Evolutionary conservation across 2,329 filamentous ascomycete genomes (phyloP), one percentile per base, ranked within the genome.

Genomic region (Lithohypha guttulata): DNA sequence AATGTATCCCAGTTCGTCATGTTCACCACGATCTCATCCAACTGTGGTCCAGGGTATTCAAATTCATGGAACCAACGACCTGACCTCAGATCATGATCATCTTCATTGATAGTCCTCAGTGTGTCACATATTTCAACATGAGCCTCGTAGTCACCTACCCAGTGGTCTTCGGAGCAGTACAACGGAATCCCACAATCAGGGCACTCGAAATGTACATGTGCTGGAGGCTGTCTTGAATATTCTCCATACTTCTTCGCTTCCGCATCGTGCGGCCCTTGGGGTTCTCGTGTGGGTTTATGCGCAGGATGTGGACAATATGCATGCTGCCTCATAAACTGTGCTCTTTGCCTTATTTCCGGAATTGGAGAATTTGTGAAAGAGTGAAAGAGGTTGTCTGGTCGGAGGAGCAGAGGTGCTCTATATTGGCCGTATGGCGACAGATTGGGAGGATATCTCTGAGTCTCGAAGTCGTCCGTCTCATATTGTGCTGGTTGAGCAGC

Each of bases 1-100:
- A 93, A 84, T 0, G 91, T 96, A 60, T 98, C 91, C 91, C 91
- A 98, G 60, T 93, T 98, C 29, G 82, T 93, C 82, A 98, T 87
- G 62, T 98, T 98, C 50, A 95, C 77, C 49, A 91, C 71, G 22
- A 86, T 84, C 59, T 95, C 89, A 49, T 95, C 87, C 58, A 95
- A 78, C 64, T 95, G 87, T 39, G 79, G 71, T 10, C 81, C 84
- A 0, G 91, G 86, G 56, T 94, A 93, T 45, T 87, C 78, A 55
- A 93, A 96, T 60, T 98, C 93, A 10, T 83, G 80, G 61, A 98
- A 98, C 60, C 85, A 81, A 19, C 91, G 75, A 3, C 91, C 91
- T 13, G 85, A 94, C 35, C 82, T 73, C 50, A 98, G 64, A 59
- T 98, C 91, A 56, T 98, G 93, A 52, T 98, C 91, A 56, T 98